Percentiles rank a stretch among this genome's conserved stretches.
Evolutionary conservation across 140 eudicot genomes (phyloP).

Genomic region (Stevia rebaudiana): DNA sequence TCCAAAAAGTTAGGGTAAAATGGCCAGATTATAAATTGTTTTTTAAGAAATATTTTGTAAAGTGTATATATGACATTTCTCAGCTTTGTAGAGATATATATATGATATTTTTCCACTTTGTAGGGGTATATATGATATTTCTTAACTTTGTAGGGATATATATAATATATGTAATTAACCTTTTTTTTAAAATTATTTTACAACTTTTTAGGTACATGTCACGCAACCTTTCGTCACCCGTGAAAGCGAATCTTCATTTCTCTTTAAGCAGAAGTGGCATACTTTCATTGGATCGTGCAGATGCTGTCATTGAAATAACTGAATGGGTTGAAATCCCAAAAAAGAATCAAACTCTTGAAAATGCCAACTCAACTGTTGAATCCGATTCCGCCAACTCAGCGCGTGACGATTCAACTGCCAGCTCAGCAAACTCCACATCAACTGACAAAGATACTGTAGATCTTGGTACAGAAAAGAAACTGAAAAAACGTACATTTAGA

Average conservation of each 20-base stretch:
- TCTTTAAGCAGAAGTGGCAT: conserved; percentile 94
- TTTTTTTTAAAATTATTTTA: background rate
- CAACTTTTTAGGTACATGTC: conserved; percentile 58
- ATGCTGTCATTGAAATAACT: conserved; percentile 89
- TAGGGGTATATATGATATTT: too few species aligned
- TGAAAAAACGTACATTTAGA: conserved; percentile 88
- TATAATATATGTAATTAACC: too few species aligned
- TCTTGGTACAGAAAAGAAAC: conserved; percentile 82
- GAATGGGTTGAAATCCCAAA: conserved; percentile 98
- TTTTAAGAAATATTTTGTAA: too few species aligned
- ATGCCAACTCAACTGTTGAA: conserved; percentile 61
- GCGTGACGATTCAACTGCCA: conserved; percentile 34
- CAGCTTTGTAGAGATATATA: too few species aligned
- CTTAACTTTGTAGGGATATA: too few species aligned
- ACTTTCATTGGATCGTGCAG: conserved; percentile 85
- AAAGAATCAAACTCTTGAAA: conserved; percentile 72
- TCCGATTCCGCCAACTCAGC: conserved; percentile 37
- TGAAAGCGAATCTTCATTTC: conserved; percentile 89
- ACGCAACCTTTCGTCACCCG: conserved; percentile 83
- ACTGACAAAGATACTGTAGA: conserved; percentile 38
- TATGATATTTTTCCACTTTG: too few species aligned
- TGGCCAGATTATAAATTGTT: too few species aligned
- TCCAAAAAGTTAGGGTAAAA: too few species aligned
- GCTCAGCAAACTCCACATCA: conserved; percentile 36
- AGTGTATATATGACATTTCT: too few species aligned